Evolutionary conservation across 73 alveolate species (phyloP), one percentile per base, ranked within the genome.

Genomic region (Durusdinium trenchii): DNA sequence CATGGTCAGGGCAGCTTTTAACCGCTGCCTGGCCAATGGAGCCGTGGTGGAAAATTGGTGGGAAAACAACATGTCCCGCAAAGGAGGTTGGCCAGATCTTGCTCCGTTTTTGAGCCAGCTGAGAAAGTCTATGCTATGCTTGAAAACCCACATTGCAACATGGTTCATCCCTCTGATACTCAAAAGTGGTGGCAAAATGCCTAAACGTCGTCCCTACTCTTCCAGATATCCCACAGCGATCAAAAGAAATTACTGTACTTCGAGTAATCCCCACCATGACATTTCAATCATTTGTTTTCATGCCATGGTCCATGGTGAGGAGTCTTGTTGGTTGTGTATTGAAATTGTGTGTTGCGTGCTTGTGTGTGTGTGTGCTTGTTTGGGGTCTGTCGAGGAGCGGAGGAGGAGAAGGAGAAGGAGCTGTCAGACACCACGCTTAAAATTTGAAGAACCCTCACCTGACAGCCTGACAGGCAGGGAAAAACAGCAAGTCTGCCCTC

Each of bases 1-100:
- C 85, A 75, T 75, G 35, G 52, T 38, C 85, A 75, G 57, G 57
- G 85, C 85, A 42, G 85, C 85, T 42, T 75, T 75, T 36, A 75
- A 42, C 47, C 85, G 85, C 57, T 75, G 85, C 85, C 85, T 75
- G 12, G 23, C 2, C 50, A 23, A 4, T 18, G 6, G 82, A 4
- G 18, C 51, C 6, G 6, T 3, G 82, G 50, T 6, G 23, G 38
- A n/a, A n/a, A n/a, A n/a, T n/a, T n/a, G n/a, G n/a, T 3, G 78
- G 43, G 32, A 12, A 35, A 7, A 7, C 16, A 5, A 26, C 7
- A 26, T 14, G 16, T 9, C 78, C 38, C 16, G 5, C 43, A 40
- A 64, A 64, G 42, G 32, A 26, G 78, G 32, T 35, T 69, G 6
- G 48, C 6, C 2, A 69, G 18, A 35, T 69, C 6, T 6, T 69